A percentile compares a stretch with the other conserved stretches of the same genome.
Evolutionary conservation across 176 grass and related monocot species (phyloP).

Genomic region (Olyra latifolia): DNA sequence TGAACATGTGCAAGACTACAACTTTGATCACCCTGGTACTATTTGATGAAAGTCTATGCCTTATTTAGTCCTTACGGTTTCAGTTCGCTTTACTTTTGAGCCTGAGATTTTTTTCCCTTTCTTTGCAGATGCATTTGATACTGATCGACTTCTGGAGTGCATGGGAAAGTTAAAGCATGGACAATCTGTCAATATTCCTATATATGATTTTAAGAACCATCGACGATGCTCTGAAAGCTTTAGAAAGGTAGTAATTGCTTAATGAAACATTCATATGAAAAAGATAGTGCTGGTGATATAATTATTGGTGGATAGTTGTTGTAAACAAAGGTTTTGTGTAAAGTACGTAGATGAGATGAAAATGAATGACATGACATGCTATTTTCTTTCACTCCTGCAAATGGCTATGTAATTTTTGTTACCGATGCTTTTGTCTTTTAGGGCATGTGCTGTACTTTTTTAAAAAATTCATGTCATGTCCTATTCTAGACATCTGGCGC

Average conservation of each 20-base stretch:
- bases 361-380: background rate
- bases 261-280: conserved; percentile 19
- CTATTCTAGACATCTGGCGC: background rate
- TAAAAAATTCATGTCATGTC: background rate
- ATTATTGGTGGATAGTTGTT: background rate
- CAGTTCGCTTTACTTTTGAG: background rate
- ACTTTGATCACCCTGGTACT: conserved; percentile 95
- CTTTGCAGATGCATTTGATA: conserved; percentile 85
- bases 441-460: background rate
- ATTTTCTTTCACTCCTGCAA: background rate
- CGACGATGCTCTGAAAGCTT: conserved; percentile 63
- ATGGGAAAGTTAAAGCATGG: conserved; percentile 78
- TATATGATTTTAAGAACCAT: conserved; percentile 94
- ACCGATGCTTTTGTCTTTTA: background rate
- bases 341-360: conserved; percentile 7
- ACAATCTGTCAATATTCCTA: conserved; percentile 68
- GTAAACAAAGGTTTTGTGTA: background rate
- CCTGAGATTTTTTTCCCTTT: conserved; percentile 10
- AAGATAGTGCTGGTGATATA: background rate
- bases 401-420: background rate
- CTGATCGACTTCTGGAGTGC: conserved; percentile 71
- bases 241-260: conserved; percentile 43
- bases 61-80: background rate
- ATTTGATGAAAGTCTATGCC: conserved; percentile 3
- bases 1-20: conserved; percentile 63